Conservation (phyloP, 192 early-diverging fungal genomes). For the Gorgonomyces haynaldii region DNA sequence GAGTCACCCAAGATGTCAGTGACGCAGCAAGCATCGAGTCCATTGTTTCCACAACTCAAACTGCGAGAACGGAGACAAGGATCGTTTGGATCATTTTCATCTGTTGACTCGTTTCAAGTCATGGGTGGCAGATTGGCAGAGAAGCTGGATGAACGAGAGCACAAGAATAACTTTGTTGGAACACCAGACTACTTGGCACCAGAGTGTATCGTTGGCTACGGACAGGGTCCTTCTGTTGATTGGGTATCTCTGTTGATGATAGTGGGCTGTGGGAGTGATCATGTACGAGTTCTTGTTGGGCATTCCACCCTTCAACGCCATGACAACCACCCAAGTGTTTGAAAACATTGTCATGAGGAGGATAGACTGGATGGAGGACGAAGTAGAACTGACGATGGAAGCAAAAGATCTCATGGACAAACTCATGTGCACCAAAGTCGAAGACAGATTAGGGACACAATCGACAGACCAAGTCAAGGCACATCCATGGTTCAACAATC, state of each 20-base stretch:
- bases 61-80: too few species aligned
- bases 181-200: conserved; percentile 85
- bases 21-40: background rate
- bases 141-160: conserved; percentile 33
- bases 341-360: conserved; percentile 64
- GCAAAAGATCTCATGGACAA: conserved; percentile 70
- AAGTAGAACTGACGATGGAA: conserved; percentile 57
- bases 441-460: conserved; percentile 53
- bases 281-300: conserved; percentile 79
- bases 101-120: conserved; percentile 19
- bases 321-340: conserved; percentile 67
- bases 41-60: background rate
- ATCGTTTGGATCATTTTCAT: conserved; percentile 22
- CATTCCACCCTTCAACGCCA: conserved; percentile 71
- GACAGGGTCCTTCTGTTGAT: conserved; percentile 74
- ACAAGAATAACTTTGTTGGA: conserved; percentile 56
- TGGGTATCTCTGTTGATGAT: conserved; percentile 49
- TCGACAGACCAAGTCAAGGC: conserved; percentile 66
- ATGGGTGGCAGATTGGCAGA: conserved; percentile 30
- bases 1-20: conserved; percentile 1
- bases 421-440: conserved; percentile 52
- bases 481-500: conserved; percentile 61
- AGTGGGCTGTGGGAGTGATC: conserved; percentile 85
- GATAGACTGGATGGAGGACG: conserved; percentile 66
- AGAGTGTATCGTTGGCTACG: conserved; percentile 71